Base-by-base conservation (phyloP, 345 rosid species). In the Cardamine resedifolia region DNA sequence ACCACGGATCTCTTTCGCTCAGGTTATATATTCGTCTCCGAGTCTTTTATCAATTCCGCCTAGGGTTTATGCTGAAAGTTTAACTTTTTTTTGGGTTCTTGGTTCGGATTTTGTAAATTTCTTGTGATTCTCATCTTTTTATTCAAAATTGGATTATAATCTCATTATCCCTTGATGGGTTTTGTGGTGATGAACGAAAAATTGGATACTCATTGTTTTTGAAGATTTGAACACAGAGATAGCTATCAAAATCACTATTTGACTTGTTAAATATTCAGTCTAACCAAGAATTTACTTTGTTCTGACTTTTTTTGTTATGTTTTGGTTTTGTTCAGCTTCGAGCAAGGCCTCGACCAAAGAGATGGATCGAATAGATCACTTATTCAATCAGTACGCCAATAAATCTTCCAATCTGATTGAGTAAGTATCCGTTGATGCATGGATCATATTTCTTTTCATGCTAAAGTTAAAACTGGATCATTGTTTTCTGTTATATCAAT, bases 1-100 rank as follows among this genome's bases (percentile, higher is more conserved):
- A 55, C 96, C 60, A 55, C 93, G 80, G 96, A 91, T 91, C 96
- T 88, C 83, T 88, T 88, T 72, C 96, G 99, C 79, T 86, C 96
- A 68, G 93, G 99, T 91, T 76, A 27, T 76, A 27, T 60, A 7
- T 71, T 44, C 6, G 14, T 18, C 16, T 53, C 44, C 26, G 16
- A 19, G 70, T 57, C 57, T n/a, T 16, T 0, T 28, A 11, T 45
- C 10, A 47, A 21, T 4, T 63, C 12, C n/a, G 12, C 19, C 61
- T 79, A 74, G 82, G 78, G 81, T 69, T 74, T 61, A 5, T 55
- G 41, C 41, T 20, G 0, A 11, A 41, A 31, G 8, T 48, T 38
- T 27, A 10, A 5, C 49, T 45, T 27, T 9, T 16, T 23, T 36
- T 36, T 38, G 4, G 5, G 6, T 44, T 10, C 4, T 36, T 24